Evolutionary conservation across 2,329 filamentous ascomycete species (phyloP).

Genomic region (Aspergillus sp.): DNA sequence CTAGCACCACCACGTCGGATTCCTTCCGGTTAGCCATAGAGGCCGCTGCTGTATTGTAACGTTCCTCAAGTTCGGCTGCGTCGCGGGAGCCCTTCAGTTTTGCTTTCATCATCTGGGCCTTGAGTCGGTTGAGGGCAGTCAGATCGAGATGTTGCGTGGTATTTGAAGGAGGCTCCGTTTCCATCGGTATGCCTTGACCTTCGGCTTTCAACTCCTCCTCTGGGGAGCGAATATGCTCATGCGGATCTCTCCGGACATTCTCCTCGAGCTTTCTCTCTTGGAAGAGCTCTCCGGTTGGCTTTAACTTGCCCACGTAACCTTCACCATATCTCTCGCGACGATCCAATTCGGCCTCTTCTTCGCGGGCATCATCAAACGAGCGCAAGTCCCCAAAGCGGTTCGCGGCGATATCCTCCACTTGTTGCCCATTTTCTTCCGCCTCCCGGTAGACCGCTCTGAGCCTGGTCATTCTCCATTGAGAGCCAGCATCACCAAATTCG

Average conservation of each 20-base stretch:
- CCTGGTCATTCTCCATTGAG: slow-evolving; percentile 94
- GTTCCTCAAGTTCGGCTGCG: slow-evolving; percentile 65
- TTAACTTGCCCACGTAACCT: slow-evolving; percentile 75
- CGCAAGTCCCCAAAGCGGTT: slow-evolving; percentile 73
- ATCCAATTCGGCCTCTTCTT: slow-evolving; percentile 87
- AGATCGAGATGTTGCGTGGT: slow-evolving; percentile 56
- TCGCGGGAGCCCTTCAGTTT: slow-evolving; percentile 73
- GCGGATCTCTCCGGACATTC: slow-evolving; percentile 37
- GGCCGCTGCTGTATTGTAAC: slow-evolving; percentile 71
- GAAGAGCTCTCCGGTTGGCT: slow-evolving; percentile 79
- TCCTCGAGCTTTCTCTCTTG: slow-evolving; percentile 62
- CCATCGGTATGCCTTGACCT: slow-evolving; percentile 51
- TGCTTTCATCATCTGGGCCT: slow-evolving; percentile 92
- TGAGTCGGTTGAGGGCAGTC: slow-evolving; percentile 76
- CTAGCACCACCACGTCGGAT: slow-evolving; percentile 67
- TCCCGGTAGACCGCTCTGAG: slow-evolving; percentile 75
- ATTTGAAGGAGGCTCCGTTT: slow-evolving; percentile 44
- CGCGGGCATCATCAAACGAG: slow-evolving; percentile 84
- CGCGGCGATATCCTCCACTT: slow-evolving; percentile 72
- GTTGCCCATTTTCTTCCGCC: slow-evolving; percentile 63
- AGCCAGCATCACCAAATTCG: slow-evolving; percentile 79
- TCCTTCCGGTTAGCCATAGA: slow-evolving; percentile 51
- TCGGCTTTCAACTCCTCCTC: slow-evolving; percentile 29
- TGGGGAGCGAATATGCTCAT: slow-evolving; percentile 23
- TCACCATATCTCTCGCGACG: slow-evolving; percentile 72